These are phyloP conservation scores for Bipolaris oryzae DNA, from an alignment of 2,329 filamentous ascomycete genomes.

Conservation along the genomic window DNA sequence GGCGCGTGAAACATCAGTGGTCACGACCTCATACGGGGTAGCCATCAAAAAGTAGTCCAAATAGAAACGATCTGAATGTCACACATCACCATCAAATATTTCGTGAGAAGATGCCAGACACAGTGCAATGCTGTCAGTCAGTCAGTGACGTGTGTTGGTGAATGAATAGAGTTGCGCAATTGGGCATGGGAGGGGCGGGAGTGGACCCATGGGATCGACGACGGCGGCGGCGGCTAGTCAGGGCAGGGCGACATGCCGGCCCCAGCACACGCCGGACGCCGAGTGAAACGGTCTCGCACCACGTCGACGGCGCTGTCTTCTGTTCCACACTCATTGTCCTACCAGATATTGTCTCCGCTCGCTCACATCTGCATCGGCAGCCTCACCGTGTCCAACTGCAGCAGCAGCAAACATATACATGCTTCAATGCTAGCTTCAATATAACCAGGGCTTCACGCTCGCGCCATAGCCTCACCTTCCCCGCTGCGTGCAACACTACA, in stretches of 20 bases:
- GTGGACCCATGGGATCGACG: conserved; percentile 16
- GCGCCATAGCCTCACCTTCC: conserved; percentile 11
- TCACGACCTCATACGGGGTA: background rate
- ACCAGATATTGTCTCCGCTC: background rate
- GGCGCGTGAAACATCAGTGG: conserved; percentile 28
- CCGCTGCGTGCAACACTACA: background rate
- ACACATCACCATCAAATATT: too few relatives aligned
- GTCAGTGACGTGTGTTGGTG: background rate
- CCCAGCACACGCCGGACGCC: background rate
- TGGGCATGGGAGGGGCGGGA: conserved; percentile 3
- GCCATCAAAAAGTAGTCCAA: background rate
- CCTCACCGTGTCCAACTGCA: background rate
- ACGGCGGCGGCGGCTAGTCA: conserved; percentile 16
- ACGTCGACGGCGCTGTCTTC: conserved; percentile 19
- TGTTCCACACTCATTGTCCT: background rate
- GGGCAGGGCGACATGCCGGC: conserved; percentile 18
- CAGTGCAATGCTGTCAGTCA: too few relatives aligned
- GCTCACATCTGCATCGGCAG: background rate
- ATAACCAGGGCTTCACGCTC: conserved; percentile 18
- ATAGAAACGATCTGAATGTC: background rate
- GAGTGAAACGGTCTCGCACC: conserved; percentile 16
- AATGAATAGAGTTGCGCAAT: background rate
- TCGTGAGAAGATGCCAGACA: too few relatives aligned
- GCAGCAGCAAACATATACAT: conserved; percentile 1
- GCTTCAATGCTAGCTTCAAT: conserved; percentile 13